Conservation (phyloP, 106 monocot species). For the Dendrobium nobile region DNA sequence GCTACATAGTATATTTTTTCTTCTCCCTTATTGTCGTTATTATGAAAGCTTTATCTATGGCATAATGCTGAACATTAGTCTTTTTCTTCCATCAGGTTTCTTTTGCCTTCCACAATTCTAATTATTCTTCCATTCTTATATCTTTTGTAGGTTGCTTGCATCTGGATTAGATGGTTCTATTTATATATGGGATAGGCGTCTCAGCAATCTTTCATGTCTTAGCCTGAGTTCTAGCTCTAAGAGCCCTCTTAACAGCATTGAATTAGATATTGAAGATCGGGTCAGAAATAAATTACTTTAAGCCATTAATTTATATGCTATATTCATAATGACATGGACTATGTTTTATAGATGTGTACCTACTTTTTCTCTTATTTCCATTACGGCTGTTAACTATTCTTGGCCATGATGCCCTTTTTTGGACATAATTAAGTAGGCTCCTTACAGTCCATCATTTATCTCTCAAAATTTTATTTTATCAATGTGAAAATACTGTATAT, state of each 20-base stretch:
- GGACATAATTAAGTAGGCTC: neutral
- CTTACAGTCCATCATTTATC: neutral
- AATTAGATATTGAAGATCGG: slow-evolving; percentile 66
- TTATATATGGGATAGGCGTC: slow-evolving; percentile 76
- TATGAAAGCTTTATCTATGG: neutral
- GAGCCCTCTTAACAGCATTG: slow-evolving; percentile 61
- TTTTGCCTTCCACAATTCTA: neutral
- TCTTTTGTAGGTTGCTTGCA: slow-evolving; percentile 58
- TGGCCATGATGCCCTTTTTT: neutral
- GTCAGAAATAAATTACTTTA: slow-evolving; percentile 21
- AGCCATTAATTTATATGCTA: neutral
- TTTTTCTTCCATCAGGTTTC: neutral
- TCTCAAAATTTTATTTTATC: neutral
- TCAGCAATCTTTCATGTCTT: slow-evolving; percentile 42
- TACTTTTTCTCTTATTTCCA: neutral
- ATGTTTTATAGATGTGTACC: neutral
- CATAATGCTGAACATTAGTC: neutral
- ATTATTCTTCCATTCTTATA: neutral
- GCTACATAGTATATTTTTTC: neutral
- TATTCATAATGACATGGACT: neutral
- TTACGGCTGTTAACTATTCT: neutral
- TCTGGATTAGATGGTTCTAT: slow-evolving; percentile 71
- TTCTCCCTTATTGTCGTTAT: neutral
- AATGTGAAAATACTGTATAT: neutral
- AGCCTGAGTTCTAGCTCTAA: slow-evolving; percentile 41